Percentiles rank a stretch among this genome's conserved stretches.
Conservation (phyloP, 257 asterid genomes). For the Orobanche coerulescens region DNA sequence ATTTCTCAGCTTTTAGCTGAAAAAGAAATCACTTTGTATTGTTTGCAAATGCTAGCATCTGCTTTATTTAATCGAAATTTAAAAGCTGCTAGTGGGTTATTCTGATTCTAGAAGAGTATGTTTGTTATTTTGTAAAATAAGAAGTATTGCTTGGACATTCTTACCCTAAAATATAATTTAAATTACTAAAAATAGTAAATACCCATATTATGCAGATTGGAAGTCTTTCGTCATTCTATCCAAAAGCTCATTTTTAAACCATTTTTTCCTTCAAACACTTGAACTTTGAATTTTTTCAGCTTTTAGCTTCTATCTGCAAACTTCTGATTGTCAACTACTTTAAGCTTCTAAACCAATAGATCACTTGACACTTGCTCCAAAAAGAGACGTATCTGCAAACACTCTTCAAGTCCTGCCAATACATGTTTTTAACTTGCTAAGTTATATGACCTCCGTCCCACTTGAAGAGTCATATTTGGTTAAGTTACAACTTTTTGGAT, state of each 20-base stretch:
- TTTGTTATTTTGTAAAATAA: background rate
- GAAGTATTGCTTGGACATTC: background rate
- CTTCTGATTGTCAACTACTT: background rate
- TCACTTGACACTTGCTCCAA: background rate
- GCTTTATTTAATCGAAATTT: too few relatives aligned
- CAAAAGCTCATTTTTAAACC: background rate
- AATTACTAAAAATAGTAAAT: too few relatives aligned
- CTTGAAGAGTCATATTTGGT: too few relatives aligned
- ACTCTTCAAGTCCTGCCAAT: background rate
- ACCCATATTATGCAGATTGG: background rate
- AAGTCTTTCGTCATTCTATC: background rate
- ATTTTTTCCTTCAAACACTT: background rate
- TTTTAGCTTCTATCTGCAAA: background rate
- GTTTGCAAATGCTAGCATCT: too few relatives aligned
- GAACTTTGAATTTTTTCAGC: background rate
- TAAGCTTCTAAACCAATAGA: background rate
- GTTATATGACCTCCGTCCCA: too few relatives aligned
- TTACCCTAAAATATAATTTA: background rate
- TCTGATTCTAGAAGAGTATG: background rate
- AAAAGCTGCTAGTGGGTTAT: background rate
- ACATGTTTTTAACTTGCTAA: background rate
- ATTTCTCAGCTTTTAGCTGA: background rate
- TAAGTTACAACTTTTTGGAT: too few relatives aligned
- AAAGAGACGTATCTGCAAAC: background rate
- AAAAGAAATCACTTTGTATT: too few relatives aligned